Conservation (phyloP, 2,329 filamentous ascomycete species). For the Kalaharituber pfeilii region DNA sequence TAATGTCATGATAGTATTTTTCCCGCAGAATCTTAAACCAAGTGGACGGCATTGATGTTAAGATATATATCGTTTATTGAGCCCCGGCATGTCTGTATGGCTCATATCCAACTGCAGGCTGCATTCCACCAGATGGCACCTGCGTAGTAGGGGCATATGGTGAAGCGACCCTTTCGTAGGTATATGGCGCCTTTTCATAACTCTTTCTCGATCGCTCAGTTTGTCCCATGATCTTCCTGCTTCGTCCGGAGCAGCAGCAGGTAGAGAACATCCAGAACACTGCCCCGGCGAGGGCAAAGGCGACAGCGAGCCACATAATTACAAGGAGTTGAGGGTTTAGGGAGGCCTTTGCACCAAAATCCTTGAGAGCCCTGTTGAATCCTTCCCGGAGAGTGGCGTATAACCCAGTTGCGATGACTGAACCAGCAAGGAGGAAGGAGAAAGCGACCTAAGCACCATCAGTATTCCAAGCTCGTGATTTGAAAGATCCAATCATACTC, state of each 20-base stretch:
- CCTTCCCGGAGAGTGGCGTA: slow-evolving; percentile 51
- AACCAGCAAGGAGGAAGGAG: slow-evolving; percentile 41
- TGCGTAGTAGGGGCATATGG: slow-evolving; percentile 16
- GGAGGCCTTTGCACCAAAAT: slow-evolving; percentile 50
- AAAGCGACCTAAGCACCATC: slow-evolving; percentile 37
- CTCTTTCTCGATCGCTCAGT: slow-evolving; percentile 8
- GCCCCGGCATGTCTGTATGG: slow-evolving; percentile 18
- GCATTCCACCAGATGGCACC: slow-evolving; percentile 3
- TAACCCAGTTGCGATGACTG: slow-evolving; percentile 56
- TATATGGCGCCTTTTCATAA: slow-evolving; percentile 3
- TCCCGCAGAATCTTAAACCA: too few species aligned
- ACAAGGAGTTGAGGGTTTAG: slow-evolving; percentile 55
- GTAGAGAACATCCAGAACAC: slow-evolving; percentile 84
- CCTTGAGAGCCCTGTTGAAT: slow-evolving; percentile 47
- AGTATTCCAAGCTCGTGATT: slow-evolving; percentile 21
- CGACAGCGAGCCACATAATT: slow-evolving; percentile 61
- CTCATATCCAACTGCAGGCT: slow-evolving; percentile 17
- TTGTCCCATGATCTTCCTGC: slow-evolving; percentile 17
- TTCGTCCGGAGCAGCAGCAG: slow-evolving; percentile 71
- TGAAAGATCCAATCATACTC: slow-evolving; percentile 33
- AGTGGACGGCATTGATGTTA: neutral
- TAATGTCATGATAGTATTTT: too few species aligned
- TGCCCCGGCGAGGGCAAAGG: slow-evolving; percentile 54
- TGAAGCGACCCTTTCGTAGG: slow-evolving; percentile 19
- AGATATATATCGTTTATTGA: neutral